A percentile compares a stretch with the other conserved stretches of the same genome.
Conservation (phyloP, 1,284 basidiomycete species). For the Boletus austroedulis region DNA sequence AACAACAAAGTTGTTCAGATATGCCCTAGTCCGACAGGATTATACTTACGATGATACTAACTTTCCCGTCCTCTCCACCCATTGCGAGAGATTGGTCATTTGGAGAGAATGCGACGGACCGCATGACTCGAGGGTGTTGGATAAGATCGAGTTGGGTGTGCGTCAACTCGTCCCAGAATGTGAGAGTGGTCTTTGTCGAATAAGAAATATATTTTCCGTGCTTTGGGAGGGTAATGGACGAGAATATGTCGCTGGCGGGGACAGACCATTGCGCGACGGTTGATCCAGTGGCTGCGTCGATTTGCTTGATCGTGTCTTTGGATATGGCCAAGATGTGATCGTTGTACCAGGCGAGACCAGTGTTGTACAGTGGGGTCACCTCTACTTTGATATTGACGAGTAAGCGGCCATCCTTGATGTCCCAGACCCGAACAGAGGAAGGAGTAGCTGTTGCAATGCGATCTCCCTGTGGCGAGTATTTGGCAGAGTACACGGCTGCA, state of each 20-base stretch:
- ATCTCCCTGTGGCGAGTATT: not conserved
- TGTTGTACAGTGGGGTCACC: not conserved
- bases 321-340: not conserved
- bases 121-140: not conserved
- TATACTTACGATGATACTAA: constrained; percentile 1
- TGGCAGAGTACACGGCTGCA: not conserved
- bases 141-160: not conserved
- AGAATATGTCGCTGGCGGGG: rapidly evolving
- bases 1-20: not conserved
- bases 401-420: not conserved
- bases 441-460: too few species aligned
- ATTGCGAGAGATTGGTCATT: not conserved
- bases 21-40: not conserved
- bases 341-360: not conserved
- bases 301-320: not conserved
- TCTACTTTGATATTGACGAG: not conserved
- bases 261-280: not conserved
- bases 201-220: not conserved
- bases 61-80: not conserved
- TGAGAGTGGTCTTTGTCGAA: not conserved
- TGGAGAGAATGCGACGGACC: not conserved
- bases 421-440: not conserved
- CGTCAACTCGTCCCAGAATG: not conserved
- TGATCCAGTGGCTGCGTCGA: not conserved
- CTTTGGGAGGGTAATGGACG: not conserved